These are phyloP conservation scores for Penicillium mononematosum DNA, from an alignment of 495 filamentous ascomycete genomes.

Conservation along the genomic window DNA sequence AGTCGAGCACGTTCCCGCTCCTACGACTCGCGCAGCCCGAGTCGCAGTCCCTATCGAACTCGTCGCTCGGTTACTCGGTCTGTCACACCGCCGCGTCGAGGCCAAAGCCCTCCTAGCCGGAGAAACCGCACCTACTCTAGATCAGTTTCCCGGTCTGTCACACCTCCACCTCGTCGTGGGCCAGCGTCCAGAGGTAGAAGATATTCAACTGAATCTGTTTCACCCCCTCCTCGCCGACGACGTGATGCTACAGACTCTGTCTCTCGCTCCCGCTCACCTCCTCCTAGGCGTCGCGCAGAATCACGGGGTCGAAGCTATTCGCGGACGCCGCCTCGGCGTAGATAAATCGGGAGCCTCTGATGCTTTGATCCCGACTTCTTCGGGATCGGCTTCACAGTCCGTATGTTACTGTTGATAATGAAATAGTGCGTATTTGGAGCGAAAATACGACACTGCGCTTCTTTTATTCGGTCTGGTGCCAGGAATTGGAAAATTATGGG, in stretches of 20 bases:
- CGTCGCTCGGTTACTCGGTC: conserved; percentile 38
- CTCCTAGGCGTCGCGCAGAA: conserved; percentile 21
- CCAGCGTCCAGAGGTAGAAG: conserved; percentile 14
- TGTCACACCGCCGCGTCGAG: conserved; percentile 35
- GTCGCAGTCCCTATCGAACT: conserved; percentile 25
- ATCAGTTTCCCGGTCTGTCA: conserved; percentile 37
- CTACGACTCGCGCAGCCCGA: conserved; percentile 28
- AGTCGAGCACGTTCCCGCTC: conserved; percentile 25
- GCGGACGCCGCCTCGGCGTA: conserved; percentile 34
- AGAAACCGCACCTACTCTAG: conserved; percentile 34
- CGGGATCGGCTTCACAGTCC: neutral
- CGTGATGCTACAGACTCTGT: conserved; percentile 23
- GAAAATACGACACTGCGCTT: conserved; percentile 13
- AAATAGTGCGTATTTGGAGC: conserved; percentile 1
- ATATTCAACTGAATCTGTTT: conserved; percentile 30
- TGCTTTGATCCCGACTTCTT: neutral
- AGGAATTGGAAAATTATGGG: neutral
- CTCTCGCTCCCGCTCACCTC: conserved; percentile 33
- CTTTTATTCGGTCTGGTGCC: conserved; percentile 4
- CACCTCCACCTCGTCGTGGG: conserved; percentile 29
- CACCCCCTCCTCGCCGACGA: conserved; percentile 30
- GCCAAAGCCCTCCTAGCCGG: conserved; percentile 9
- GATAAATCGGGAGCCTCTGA: conserved; percentile 6
- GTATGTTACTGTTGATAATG: conserved; percentile 10
- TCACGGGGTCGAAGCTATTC: conserved; percentile 30